phyloP scores from a whole-genome alignment of 371 early-diverging fungal species.

The Mucor indicus region DNA sequence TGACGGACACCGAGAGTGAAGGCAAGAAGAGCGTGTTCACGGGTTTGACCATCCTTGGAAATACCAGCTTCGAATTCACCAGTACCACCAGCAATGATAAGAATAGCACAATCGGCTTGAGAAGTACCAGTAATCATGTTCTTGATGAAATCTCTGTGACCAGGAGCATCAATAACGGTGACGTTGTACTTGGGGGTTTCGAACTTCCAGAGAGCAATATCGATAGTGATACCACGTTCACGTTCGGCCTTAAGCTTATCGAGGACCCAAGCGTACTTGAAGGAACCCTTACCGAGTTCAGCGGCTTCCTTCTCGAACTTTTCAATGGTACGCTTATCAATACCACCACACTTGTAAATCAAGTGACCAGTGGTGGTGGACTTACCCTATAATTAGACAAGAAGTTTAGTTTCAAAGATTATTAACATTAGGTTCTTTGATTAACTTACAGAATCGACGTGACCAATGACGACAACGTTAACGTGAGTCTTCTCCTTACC shows the following conservation, averaged over 20 bases:
- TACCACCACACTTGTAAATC: slow-evolving; percentile 98
- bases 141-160: slow-evolving; percentile 99
- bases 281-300: slow-evolving; percentile 97
- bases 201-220: slow-evolving; percentile 97
- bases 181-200: slow-evolving; percentile 94
- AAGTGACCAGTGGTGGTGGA: slow-evolving; percentile 81
- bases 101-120: slow-evolving; percentile 94
- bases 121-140: slow-evolving; percentile 98
- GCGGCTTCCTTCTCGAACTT: slow-evolving; percentile 99
- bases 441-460: slow-evolving; percentile 97
- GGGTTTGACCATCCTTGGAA: slow-evolving; percentile 98
- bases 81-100: slow-evolving; percentile 90
- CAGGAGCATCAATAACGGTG: slow-evolving; percentile 98
- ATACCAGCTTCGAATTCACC: slow-evolving; percentile 99
- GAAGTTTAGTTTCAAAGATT: neutral
- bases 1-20: slow-evolving; percentile 96
- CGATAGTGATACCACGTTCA: slow-evolving; percentile 96
- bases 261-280: slow-evolving; percentile 96
- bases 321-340: slow-evolving; percentile 98
- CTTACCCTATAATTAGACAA: slow-evolving; percentile 22
- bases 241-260: slow-evolving; percentile 98
- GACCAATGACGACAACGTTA: slow-evolving; percentile 98
- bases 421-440: neutral
- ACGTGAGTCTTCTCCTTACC: slow-evolving; percentile 93
- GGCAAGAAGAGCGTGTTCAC: slow-evolving; percentile 98